Conservation (phyloP, 1,284 basidiomycete species). For the Trametes versicolor region DNA sequence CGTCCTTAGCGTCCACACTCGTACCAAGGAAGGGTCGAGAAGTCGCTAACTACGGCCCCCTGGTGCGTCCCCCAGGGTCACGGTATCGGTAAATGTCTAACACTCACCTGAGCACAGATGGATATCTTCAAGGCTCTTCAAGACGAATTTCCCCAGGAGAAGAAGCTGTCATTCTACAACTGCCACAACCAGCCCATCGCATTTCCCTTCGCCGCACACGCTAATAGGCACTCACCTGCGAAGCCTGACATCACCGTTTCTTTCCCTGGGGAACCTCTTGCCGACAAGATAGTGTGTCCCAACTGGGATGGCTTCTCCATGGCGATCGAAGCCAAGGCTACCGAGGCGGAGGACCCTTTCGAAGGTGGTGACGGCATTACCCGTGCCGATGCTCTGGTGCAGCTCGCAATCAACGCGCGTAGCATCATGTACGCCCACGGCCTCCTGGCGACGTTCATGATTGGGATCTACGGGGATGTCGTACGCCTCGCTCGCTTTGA, state of each 20-base stretch:
- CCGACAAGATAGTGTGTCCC: not conserved
- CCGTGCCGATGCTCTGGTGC: constrained; percentile 11
- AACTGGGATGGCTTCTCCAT: constrained; percentile 10
- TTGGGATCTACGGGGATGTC: constrained; percentile 31
- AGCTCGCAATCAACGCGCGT: constrained; percentile 26
- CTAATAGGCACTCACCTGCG: constrained; percentile 15
- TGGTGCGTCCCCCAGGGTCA: not conserved
- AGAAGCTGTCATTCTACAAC: constrained; percentile 13
- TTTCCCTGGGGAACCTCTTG: constrained; percentile 13
- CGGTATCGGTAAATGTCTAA: not conserved
- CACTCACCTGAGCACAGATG: not conserved
- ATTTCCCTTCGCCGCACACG: constrained; percentile 15
- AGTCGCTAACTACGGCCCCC: not conserved
- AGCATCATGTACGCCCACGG: constrained; percentile 32
- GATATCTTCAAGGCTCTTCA: not conserved
- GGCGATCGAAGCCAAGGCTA: constrained; percentile 17
- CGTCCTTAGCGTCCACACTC: not conserved
- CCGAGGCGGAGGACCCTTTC: not conserved
- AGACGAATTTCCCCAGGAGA: constrained; percentile 6
- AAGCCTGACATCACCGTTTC: constrained; percentile 20
- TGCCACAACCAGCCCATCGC: not conserved
- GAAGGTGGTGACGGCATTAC: not conserved
- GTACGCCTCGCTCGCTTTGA: constrained; percentile 34
- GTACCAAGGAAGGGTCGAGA: not conserved
- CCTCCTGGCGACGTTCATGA: constrained; percentile 20